phyloP scores from a whole-genome alignment of 352 stramenopile genomes.

The Phytophthora pini region DNA sequence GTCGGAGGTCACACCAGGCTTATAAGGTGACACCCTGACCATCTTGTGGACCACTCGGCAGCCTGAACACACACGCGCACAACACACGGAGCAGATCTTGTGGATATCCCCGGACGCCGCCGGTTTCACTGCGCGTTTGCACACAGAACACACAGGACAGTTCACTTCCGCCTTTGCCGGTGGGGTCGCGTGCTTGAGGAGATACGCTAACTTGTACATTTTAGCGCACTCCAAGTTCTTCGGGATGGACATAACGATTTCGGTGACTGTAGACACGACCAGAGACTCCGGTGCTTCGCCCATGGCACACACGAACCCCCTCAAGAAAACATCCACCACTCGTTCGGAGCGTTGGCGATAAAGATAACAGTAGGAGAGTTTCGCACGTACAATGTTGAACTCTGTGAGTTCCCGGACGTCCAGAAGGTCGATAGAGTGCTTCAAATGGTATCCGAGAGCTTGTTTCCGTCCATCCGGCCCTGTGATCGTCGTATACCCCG shows the following conservation, averaged over 20 bases:
- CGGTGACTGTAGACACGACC: slow-evolving; percentile 54
- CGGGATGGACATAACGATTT: slow-evolving; percentile 60
- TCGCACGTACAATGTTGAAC: slow-evolving; percentile 46
- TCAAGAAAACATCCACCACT: slow-evolving; percentile 56
- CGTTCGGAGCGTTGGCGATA: slow-evolving; percentile 54
- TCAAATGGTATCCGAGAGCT: slow-evolving; percentile 59
- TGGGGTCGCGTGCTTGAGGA: slow-evolving; percentile 22
- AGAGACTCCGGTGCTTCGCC: slow-evolving; percentile 52
- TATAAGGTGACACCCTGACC: slow-evolving; percentile 24
- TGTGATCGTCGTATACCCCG: slow-evolving; percentile 43
- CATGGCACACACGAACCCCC: slow-evolving; percentile 50
- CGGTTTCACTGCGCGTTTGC: slow-evolving; percentile 23
- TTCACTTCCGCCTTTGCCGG: slow-evolving; percentile 3
- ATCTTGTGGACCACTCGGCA: slow-evolving; percentile 30
- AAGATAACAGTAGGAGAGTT: slow-evolving; percentile 62
- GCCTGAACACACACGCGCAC: slow-evolving; percentile 27
- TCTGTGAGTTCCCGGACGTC: slow-evolving; percentile 38
- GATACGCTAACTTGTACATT: slow-evolving; percentile 52
- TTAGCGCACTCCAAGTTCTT: slow-evolving; percentile 57
- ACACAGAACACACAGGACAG: slow-evolving; percentile 10
- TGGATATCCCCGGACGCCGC: slow-evolving; percentile 14
- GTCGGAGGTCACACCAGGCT: slow-evolving; percentile 18
- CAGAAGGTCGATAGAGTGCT: slow-evolving; percentile 62
- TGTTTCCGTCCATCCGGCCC: slow-evolving; percentile 37
- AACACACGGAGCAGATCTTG: slow-evolving; percentile 39